Conservation (phyloP, 2,329 filamentous ascomycete species). For the Hypoxylon rubiginosum region DNA sequence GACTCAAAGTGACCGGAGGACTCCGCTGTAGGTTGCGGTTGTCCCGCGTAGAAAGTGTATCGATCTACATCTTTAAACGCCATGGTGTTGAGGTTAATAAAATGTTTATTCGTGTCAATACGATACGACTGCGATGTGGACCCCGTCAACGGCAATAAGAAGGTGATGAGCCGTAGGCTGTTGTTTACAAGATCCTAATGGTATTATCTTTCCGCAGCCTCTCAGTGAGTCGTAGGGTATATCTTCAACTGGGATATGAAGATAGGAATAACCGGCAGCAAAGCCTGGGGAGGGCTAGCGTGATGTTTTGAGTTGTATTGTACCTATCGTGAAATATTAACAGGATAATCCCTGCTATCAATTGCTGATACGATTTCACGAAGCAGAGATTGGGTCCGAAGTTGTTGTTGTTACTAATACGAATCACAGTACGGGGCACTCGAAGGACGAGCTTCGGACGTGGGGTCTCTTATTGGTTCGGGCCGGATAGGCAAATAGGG, state of each 20-base stretch:
- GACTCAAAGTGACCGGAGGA: slow-evolving; percentile 76
- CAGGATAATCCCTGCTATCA: slow-evolving; percentile 19
- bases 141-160: not conserved
- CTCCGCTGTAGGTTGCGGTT: slow-evolving; percentile 70
- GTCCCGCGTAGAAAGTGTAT: slow-evolving; percentile 82
- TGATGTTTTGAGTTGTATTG: slow-evolving; percentile 2
- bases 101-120: not conserved
- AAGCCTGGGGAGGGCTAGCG: slow-evolving; percentile 1
- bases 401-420: slow-evolving; percentile 10
- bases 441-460: slow-evolving; percentile 19
- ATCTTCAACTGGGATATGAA: slow-evolving; percentile 7
- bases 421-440: not conserved
- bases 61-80: slow-evolving; percentile 54
- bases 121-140: not conserved
- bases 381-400: slow-evolving; percentile 18
- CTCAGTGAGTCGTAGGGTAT: not conserved
- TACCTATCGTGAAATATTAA: slow-evolving; percentile 6
- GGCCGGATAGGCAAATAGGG: slow-evolving; percentile 22
- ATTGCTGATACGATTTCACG: slow-evolving; percentile 5
- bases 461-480: slow-evolving; percentile 24
- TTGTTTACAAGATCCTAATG: not conserved
- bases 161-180: not conserved
- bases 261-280: slow-evolving; percentile 2
- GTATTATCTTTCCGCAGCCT: not conserved
- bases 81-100: slow-evolving; percentile 39